These are phyloP conservation scores for Teunomyces pallodes DNA, from an alignment of 805 yeast genomes.

Conservation along the genomic window DNA sequence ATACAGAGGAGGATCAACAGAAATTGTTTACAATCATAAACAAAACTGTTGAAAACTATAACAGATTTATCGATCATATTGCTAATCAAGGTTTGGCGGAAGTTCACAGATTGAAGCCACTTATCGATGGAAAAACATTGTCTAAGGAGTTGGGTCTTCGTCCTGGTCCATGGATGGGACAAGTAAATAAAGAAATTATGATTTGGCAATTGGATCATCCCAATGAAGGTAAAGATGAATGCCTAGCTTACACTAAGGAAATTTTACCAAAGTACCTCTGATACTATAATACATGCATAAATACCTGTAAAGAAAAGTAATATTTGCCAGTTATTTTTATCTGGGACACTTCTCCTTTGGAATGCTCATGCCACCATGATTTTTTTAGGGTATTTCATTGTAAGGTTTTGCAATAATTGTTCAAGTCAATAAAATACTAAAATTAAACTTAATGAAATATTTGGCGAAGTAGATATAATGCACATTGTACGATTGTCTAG, in stretches of 20 bases:
- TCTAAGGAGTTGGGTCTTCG: conserved; percentile 49
- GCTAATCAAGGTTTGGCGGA: conserved; percentile 32
- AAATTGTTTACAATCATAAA: background rate
- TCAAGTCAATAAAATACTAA: too few species aligned
- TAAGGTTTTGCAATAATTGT: too few species aligned
- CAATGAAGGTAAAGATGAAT: conserved; percentile 47
- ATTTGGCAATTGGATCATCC: conserved; percentile 83
- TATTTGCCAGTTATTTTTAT: too few species aligned
- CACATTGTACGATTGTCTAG: too few species aligned
- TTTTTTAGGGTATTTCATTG: too few species aligned
- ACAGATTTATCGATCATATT: conserved; percentile 31
- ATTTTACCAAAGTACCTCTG: conserved; percentile 15
- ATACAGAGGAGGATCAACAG: background rate
- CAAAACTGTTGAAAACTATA: conserved; percentile 24
- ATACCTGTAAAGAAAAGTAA: background rate
- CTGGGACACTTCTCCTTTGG: too few species aligned
- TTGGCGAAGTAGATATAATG: too few species aligned
- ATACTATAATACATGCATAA: background rate
- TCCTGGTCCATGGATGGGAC: conserved; percentile 87
- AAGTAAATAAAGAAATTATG: conserved; percentile 52
- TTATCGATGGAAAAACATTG: conserved; percentile 75
- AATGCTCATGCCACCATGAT: too few species aligned
- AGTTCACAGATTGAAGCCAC: conserved; percentile 54
- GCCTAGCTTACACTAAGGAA: conserved; percentile 43
- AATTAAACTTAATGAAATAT: too few species aligned